Evolutionary conservation across 2,329 filamentous ascomycete genomes (phyloP), one percentile per base, ranked within the genome.

Genomic region (Albophoma yamanashiensis): DNA sequence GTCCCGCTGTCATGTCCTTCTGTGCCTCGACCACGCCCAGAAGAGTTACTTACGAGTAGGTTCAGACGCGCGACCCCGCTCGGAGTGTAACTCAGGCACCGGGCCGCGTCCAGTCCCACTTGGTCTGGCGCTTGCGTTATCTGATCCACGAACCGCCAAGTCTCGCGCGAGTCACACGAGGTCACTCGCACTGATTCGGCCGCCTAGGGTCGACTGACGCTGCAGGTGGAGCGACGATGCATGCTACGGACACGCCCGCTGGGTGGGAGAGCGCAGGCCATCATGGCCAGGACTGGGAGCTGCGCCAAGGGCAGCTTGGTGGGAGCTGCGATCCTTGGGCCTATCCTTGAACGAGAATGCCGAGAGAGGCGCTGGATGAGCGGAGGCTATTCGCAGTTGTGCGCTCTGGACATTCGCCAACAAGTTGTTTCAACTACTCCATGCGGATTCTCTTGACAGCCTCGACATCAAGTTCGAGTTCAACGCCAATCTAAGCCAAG

Each of bases 41-140:
- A 52, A 52, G 22, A 58, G 42, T 52, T 52, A 60, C n/a, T n/a
- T n/a, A n/a, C n/a, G n/a, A n/a, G n/a, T n/a, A n/a, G n/a, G n/a
- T n/a, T 57, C 52, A 45, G 58, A 57, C 57, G 55, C 58, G 53
- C 58, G 20, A 17, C 47, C 39, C 40, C 58, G 39, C 55, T 31
- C 55, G n/a, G 22, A 38, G 2, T 40, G 36, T 38, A 6, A 25
- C 22, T 15, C 47, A 34, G 22, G 47, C 45, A 31, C 25, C 15
- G 47, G 47, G 14, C 22, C 31, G 25, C 45, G 25, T 50, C 25
- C 9, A 36, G 22, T 8, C 55, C 39, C 55, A 57, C 55, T 34
- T 45, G 22, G 40, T 36, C 31, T 36, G 15, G 3, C 34, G 9
- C 40, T 39, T 27, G 27, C 38, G 17, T 60, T 57, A 57, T 60